These are phyloP conservation scores for Diaporthe ampelina DNA, from an alignment of 2,329 filamentous ascomycete species.

Conservation along the genomic window DNA sequence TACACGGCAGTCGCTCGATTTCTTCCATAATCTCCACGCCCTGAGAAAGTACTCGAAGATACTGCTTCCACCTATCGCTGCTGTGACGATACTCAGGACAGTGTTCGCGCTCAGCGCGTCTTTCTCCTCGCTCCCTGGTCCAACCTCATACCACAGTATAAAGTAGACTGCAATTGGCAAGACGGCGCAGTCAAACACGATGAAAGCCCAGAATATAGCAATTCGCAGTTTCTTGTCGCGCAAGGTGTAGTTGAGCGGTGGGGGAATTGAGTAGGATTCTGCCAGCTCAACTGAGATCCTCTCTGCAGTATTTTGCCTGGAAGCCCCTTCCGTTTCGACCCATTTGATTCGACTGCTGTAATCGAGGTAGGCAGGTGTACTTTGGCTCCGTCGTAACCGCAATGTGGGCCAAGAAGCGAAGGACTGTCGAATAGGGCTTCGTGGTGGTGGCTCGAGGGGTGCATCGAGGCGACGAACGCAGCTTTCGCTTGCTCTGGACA, in stretches of 20 bases:
- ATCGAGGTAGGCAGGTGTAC: neutral
- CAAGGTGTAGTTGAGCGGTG: slow-evolving; percentile 51
- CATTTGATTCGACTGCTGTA: neutral
- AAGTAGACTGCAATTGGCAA: slow-evolving; percentile 68
- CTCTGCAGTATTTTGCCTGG: neutral
- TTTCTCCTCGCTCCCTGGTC: slow-evolving; percentile 44
- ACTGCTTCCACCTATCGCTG: slow-evolving; percentile 63
- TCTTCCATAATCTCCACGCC: slow-evolving; percentile 66
- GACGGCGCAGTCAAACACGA: slow-evolving; percentile 62
- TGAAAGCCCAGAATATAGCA: slow-evolving; percentile 59
- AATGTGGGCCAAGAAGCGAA: neutral
- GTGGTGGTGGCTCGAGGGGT: neutral
- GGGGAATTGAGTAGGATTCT: neutral
- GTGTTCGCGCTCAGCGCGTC: slow-evolving; percentile 44
- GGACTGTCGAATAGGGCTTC: neutral
- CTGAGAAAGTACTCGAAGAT: slow-evolving; percentile 67
- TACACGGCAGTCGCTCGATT: slow-evolving; percentile 46
- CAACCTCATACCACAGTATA: slow-evolving; percentile 16
- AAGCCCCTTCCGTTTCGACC: neutral
- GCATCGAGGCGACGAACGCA: neutral
- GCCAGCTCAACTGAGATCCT: neutral
- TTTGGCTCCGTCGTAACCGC: neutral
- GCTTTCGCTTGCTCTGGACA: neutral
- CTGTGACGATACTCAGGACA: slow-evolving; percentile 67
- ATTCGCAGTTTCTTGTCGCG: slow-evolving; percentile 57